phyloP scores from a whole-genome alignment of 768 basidiomycete genomes.

The Phanerochaete sordida region DNA sequence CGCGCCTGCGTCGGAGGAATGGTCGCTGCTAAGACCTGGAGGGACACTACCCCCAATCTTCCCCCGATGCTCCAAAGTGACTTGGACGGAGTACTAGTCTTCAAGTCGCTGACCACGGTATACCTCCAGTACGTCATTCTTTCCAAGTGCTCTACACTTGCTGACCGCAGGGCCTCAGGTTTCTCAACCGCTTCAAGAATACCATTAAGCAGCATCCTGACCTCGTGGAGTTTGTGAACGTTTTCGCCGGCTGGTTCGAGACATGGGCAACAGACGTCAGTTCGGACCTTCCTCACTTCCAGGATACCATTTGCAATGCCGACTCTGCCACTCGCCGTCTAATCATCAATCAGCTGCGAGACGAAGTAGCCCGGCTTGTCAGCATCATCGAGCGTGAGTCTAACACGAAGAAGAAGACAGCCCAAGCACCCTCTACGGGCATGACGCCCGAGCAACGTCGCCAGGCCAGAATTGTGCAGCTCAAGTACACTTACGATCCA shows the following conservation, averaged over 20 bases:
- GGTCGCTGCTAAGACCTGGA: conserved; percentile 22
- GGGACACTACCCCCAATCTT: conserved; percentile 15
- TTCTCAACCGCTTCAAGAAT: conserved; percentile 55
- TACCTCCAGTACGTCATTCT: conserved; percentile 21
- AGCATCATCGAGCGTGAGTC: conserved; percentile 53
- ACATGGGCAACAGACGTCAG: conserved; percentile 44
- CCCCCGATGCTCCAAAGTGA: conserved; percentile 11
- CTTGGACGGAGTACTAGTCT: conserved; percentile 25
- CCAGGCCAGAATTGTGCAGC: conserved; percentile 39
- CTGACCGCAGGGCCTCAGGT: not conserved
- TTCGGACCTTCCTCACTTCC: conserved; percentile 37
- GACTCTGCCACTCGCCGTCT: conserved; percentile 32
- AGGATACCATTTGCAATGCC: conserved; percentile 36
- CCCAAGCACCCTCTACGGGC: not conserved
- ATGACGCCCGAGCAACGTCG: conserved; percentile 16
- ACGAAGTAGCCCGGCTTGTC: conserved; percentile 28
- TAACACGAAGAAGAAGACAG: conserved; percentile 26
- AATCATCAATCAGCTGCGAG: conserved; percentile 31
- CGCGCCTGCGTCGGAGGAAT: conserved; percentile 21
- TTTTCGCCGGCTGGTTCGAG: conserved; percentile 42
- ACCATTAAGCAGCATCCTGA: conserved; percentile 43
- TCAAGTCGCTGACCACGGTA: conserved; percentile 25
- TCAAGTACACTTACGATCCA: conserved; percentile 43
- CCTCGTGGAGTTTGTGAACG: conserved; percentile 37
- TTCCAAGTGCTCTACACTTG: no score